Conservation (phyloP, 305 asterid genomes). For the Withania somnifera region DNA sequence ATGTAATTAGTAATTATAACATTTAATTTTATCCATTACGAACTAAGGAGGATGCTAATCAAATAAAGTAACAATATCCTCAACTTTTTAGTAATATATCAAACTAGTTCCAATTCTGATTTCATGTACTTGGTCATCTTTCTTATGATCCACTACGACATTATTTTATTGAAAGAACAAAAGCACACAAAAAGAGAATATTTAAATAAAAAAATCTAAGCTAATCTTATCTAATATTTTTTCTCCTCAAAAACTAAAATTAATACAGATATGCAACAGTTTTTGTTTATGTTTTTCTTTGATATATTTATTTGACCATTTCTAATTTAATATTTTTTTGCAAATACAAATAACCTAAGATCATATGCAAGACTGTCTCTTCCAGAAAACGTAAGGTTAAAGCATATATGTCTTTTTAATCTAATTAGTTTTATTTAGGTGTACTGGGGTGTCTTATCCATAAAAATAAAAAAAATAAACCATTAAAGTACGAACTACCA, state of each 20-base stretch:
- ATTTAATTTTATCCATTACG: slow-evolving; percentile 7
- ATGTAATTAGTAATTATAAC: slow-evolving; percentile 8
- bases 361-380: not conserved
- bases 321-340: not conserved
- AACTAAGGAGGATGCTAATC: not conserved
- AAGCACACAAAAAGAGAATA: not conserved
- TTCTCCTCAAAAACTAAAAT: not conserved
- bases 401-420: no score
- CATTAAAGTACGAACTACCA: not conserved
- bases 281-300: not conserved
- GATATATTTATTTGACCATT: not conserved
- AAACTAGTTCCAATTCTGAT: slow-evolving; percentile 7
- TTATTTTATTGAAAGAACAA: not conserved
- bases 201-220: not conserved
- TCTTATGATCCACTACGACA: not conserved
- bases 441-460: no score
- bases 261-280: not conserved
- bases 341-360: no score
- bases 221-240: not conserved
- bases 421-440: no score
- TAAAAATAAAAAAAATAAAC: no score
- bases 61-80: slow-evolving; percentile 4
- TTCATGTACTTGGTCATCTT: slow-evolving; percentile 8
- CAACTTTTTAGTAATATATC: not conserved
- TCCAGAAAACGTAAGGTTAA: not conserved